These are phyloP conservation scores for Strobilomyces confusus DNA, from an alignment of 768 basidiomycete species.

Conservation along the genomic window DNA sequence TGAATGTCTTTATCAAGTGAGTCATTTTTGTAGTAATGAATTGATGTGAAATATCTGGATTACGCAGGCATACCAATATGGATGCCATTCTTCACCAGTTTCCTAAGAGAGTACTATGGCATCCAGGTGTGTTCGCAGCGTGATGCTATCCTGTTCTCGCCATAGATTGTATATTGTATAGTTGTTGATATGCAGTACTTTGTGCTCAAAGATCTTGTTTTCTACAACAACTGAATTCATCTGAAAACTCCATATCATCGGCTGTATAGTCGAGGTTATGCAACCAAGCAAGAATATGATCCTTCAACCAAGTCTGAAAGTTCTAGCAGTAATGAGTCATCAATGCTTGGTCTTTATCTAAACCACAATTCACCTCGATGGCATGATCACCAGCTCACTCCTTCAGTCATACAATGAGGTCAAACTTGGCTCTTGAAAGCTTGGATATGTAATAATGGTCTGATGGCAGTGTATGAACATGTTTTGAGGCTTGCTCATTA, in stretches of 20 bases:
- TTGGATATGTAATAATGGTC: not conserved
- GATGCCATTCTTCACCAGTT: too few species aligned
- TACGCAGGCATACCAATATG: too few species aligned
- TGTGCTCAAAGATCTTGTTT: not conserved
- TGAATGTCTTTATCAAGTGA: too few species aligned
- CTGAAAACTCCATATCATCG: not conserved
- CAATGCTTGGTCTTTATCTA: not conserved
- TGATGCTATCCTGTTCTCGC: not conserved
- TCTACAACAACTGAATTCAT: not conserved
- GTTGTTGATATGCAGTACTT: not conserved
- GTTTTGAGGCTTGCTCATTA: not conserved
- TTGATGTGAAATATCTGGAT: too few species aligned
- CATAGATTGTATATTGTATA: not conserved
- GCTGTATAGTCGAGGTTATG: not conserved
- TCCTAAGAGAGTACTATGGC: too few species aligned
- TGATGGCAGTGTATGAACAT: not conserved
- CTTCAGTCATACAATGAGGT: not conserved
- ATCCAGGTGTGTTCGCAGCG: too few species aligned
- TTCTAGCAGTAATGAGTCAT: not conserved
- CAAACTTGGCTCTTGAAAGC: not conserved
- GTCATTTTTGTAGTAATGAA: too few species aligned
- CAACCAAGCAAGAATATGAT: not conserved
- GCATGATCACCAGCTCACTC: not conserved
- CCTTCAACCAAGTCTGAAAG: not conserved
- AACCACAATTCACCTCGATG: not conserved